Percentiles rank a stretch among this genome's conserved stretches.
phyloP scores from a whole-genome alignment of 345 rosid species.

The Cochlearia excelsa region DNA sequence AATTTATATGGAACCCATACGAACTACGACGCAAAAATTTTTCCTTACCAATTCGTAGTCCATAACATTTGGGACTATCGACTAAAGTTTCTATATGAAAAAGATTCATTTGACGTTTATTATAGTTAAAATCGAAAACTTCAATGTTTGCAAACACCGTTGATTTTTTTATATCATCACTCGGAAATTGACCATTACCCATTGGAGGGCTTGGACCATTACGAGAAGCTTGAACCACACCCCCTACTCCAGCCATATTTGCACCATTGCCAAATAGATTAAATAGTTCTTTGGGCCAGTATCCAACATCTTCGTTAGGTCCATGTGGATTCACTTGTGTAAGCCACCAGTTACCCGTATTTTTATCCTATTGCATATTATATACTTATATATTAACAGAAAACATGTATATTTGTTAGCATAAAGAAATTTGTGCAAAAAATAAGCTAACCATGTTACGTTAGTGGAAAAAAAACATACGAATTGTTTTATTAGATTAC shows the following conservation, averaged over 20 bases:
- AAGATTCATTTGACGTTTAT: not conserved
- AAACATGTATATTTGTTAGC: not conserved
- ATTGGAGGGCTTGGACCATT: not conserved
- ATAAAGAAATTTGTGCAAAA: not conserved
- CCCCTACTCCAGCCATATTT: not conserved
- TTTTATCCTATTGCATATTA: not conserved
- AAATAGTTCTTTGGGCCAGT: not conserved
- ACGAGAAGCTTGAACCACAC: not conserved
- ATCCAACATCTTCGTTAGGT: not conserved
- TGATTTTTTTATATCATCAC: too few relatives aligned
- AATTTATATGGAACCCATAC: not conserved
- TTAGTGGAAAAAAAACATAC: not conserved
- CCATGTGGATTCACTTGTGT: not conserved
- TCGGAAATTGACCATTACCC: not conserved
- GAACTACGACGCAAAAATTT: not conserved
- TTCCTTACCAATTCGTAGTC: not conserved
- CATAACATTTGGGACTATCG: slow-evolving; percentile 2
- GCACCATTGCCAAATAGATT: not conserved
- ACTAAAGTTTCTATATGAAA: not conserved
- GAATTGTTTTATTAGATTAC: not conserved
- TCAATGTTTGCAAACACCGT: not conserved
- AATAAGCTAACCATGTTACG: not conserved
- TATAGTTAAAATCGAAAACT: not conserved
- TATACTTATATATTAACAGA: too few relatives aligned
- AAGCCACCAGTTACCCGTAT: not conserved